These are phyloP conservation scores for Rhizopogon sp. DNA, from an alignment of 768 basidiomycete genomes.

Conservation along the genomic window DNA sequence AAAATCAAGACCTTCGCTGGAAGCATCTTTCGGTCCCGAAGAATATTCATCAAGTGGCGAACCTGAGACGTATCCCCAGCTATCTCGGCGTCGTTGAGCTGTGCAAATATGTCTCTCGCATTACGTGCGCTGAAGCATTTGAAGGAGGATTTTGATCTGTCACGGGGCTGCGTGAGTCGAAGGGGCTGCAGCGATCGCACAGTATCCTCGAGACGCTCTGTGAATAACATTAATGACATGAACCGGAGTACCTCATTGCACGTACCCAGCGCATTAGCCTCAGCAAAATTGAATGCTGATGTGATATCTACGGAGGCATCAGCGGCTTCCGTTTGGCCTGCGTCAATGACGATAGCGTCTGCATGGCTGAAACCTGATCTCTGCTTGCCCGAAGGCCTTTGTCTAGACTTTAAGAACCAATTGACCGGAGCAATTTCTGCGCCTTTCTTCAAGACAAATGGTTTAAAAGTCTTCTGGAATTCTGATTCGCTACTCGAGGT, in stretches of 20 bases:
- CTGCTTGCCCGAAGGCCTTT: slow-evolving; percentile 19
- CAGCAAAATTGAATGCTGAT: slow-evolving; percentile 17
- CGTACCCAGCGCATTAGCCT: slow-evolving; percentile 8
- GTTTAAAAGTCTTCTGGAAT: slow-evolving; percentile 72
- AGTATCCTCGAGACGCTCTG: slow-evolving; percentile 8
- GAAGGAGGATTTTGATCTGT: slow-evolving; percentile 15
- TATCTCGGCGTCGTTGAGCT: slow-evolving; percentile 75
- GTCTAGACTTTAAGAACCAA: slow-evolving; percentile 43
- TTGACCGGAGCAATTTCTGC: slow-evolving; percentile 68
- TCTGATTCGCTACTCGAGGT: slow-evolving; percentile 46
- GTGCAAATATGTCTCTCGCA: slow-evolving; percentile 49
- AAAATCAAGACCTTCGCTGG: slow-evolving; percentile 85
- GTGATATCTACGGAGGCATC: slow-evolving; percentile 5
- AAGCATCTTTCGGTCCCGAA: slow-evolving; percentile 57
- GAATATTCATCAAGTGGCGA: slow-evolving; percentile 52
- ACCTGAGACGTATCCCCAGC: slow-evolving; percentile 66
- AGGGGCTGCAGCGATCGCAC: slow-evolving; percentile 28
- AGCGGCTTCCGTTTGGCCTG: slow-evolving; percentile 31
- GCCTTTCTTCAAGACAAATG: slow-evolving; percentile 76
- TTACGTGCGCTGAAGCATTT: slow-evolving; percentile 27
- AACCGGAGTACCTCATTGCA: background rate
- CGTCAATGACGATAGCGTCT: slow-evolving; percentile 60
- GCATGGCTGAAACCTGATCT: slow-evolving; percentile 22
- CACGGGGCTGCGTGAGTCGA: slow-evolving; percentile 15
- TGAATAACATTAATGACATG: slow-evolving; percentile 24